phyloP scores from a whole-genome alignment of 1,139 yeast species.

The Lodderomyces jiufengensis region DNA sequence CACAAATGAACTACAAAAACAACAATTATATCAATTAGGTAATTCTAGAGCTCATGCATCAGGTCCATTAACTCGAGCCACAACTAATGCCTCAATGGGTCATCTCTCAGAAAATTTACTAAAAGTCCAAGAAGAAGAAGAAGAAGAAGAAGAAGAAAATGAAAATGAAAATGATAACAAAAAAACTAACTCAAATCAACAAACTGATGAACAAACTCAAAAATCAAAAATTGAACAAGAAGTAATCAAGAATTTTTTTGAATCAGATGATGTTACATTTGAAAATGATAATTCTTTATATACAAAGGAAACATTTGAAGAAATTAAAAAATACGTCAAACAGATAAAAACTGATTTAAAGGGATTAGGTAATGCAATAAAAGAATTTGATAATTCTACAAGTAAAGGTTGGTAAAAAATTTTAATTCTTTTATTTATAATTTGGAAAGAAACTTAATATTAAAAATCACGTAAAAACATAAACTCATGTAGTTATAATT shows the following conservation, averaged over 20 bases:
- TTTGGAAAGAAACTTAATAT: background rate
- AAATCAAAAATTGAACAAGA: slow-evolving; percentile 9
- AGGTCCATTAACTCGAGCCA: no score
- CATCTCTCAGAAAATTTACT: slow-evolving; percentile 7
- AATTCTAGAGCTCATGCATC: background rate
- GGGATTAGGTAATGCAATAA: slow-evolving; percentile 39
- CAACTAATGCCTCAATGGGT: no score
- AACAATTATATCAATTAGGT: slow-evolving; percentile 23
- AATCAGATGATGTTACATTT: slow-evolving; percentile 13
- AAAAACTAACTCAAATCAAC: background rate
- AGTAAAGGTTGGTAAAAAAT: slow-evolving; percentile 30
- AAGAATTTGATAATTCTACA: slow-evolving; percentile 37
- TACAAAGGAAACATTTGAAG: slow-evolving; percentile 37
- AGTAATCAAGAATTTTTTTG: slow-evolving; percentile 21
- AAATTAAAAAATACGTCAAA: slow-evolving; percentile 33
- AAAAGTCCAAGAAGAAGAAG: slow-evolving; percentile 8
- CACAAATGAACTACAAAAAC: slow-evolving; percentile 27
- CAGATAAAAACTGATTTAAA: slow-evolving; percentile 33
- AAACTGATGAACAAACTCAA: slow-evolving; percentile 2
- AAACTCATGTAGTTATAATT: no score
- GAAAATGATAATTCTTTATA: slow-evolving; percentile 17
- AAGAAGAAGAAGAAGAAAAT: slow-evolving; percentile 10
- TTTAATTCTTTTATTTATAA: no score
- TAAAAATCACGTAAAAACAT: no score
- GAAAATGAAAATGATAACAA: slow-evolving; percentile 10